Conservation (phyloP, 2,329 filamentous ascomycete genomes). For the Aspergillus sp. region DNA sequence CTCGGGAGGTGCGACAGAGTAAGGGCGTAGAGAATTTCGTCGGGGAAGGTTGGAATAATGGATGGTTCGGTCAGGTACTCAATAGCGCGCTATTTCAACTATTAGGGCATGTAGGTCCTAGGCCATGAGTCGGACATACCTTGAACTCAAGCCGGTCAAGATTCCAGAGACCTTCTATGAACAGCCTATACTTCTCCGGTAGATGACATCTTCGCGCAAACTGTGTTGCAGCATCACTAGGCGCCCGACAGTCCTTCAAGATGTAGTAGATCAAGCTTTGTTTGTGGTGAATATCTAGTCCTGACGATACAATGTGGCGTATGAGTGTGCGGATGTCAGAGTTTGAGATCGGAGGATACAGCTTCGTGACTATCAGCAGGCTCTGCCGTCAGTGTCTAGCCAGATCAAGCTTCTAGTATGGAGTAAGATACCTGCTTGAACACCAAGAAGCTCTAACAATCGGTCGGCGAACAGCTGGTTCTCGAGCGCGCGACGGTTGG, state of each 20-base stretch:
- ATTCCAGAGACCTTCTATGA: conserved; percentile 82
- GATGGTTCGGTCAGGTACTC: conserved; percentile 80
- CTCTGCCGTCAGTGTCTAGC: conserved; percentile 17
- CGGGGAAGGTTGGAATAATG: conserved; percentile 77
- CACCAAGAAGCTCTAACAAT: conserved; percentile 70
- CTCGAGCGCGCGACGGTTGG: conserved; percentile 68
- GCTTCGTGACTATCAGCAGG: conserved; percentile 55
- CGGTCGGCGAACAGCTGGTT: conserved; percentile 80
- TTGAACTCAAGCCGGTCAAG: conserved; percentile 74
- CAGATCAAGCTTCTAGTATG: conserved; percentile 9
- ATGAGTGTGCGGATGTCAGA: conserved; percentile 71
- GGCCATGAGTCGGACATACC: conserved; percentile 43
- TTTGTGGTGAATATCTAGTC: conserved; percentile 74
- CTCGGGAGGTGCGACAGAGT: conserved; percentile 62
- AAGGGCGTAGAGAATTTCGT: conserved; percentile 76
- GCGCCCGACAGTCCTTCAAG: conserved; percentile 71
- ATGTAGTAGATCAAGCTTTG: conserved; percentile 84
- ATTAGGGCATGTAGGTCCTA: background rate
- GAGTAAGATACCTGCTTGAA: conserved; percentile 64
- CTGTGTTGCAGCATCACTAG: conserved; percentile 55
- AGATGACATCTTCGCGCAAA: conserved; percentile 70
- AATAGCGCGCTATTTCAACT: conserved; percentile 61
- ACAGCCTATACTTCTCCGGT: conserved; percentile 75
- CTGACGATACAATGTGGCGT: conserved; percentile 67
- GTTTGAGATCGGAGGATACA: conserved; percentile 76